These are phyloP conservation scores for Chenopodium berlandieri DNA, from an alignment of 148 eudicot species.

Conservation along the genomic window DNA sequence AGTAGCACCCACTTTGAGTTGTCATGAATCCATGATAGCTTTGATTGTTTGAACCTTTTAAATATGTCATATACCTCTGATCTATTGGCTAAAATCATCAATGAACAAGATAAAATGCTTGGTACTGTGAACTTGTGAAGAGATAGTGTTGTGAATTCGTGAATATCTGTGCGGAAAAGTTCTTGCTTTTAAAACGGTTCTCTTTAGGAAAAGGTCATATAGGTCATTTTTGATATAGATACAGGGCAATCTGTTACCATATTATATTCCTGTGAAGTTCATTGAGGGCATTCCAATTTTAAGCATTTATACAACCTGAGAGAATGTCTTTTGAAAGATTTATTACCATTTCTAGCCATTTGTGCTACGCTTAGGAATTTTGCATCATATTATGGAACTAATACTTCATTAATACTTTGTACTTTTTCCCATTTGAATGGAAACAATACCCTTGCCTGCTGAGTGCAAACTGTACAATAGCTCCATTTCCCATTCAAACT, in stretches of 20 bases:
- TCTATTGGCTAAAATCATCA: no score
- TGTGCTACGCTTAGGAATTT: background rate
- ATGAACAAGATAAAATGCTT: no score
- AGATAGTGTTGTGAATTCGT: no score
- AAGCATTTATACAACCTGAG: no score
- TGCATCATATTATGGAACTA: background rate
- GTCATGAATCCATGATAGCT: no score
- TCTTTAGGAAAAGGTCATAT: background rate
- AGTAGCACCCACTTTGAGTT: no score
- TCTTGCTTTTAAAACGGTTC: background rate
- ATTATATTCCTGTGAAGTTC: background rate
- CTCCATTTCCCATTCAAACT: background rate
- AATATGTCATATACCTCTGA: no score
- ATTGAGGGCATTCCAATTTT: background rate
- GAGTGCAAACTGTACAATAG: background rate
- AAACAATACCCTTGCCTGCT: background rate
- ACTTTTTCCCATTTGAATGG: background rate
- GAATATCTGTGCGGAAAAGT: no score
- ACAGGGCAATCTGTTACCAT: background rate
- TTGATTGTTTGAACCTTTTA: no score
- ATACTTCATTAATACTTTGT: background rate
- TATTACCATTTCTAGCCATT: no score
- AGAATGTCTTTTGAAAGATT: no score
- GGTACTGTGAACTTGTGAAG: no score
- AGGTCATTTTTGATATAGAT: background rate